phyloP scores from a whole-genome alignment of 257 asterid genomes.

The Solanum chiquidenum region DNA sequence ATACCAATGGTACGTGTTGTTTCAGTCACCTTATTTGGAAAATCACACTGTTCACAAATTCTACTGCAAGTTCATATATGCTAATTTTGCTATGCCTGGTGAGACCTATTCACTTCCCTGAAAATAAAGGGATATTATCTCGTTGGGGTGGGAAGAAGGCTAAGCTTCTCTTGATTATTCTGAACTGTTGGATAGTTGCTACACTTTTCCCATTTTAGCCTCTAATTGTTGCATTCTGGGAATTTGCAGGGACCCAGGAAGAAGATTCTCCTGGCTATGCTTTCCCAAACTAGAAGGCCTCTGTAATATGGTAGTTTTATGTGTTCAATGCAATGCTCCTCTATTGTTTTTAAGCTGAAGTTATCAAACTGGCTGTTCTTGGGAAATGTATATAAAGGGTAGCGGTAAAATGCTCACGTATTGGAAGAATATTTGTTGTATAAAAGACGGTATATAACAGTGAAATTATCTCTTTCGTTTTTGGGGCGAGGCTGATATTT shows the following conservation, averaged over 20 bases:
- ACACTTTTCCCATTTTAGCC: not conserved
- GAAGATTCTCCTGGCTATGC: constrained; percentile 47
- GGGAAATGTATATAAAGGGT: not conserved
- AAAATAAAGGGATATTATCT: not conserved
- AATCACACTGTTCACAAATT: not conserved
- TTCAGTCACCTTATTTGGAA: not conserved
- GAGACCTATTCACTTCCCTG: not conserved
- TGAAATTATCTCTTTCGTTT: not conserved
- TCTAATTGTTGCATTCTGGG: not conserved
- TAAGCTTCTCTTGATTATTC: not conserved
- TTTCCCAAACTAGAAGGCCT: constrained; percentile 22
- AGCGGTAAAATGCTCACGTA: not conserved
- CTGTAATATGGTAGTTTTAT: not conserved
- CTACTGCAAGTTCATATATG: not conserved
- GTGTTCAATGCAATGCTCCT: not conserved
- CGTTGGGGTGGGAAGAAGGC: not conserved
- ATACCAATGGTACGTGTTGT: constrained; percentile 53
- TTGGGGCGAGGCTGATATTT: not conserved
- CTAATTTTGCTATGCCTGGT: not conserved
- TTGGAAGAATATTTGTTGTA: not conserved
- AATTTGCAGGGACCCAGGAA: constrained; percentile 68
- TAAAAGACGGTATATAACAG: not conserved
- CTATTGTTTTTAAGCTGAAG: not conserved
- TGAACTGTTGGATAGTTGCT: not conserved
- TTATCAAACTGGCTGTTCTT: not conserved